Evolutionary conservation across 768 basidiomycete species (phyloP), one percentile per base, ranked within the genome.

Genomic region (Lactarius indigo): DNA sequence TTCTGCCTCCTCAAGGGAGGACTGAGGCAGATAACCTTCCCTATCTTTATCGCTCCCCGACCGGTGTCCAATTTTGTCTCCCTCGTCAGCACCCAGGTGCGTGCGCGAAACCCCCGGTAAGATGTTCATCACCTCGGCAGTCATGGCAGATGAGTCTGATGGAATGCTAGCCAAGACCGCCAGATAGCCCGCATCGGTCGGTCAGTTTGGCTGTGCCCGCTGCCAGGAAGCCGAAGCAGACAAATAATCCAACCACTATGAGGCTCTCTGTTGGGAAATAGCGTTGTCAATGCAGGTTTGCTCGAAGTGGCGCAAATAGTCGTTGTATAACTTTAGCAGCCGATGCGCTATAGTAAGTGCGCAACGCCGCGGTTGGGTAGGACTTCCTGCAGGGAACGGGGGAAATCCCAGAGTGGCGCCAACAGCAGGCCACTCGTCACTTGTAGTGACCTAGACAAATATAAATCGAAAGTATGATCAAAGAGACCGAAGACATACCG

Each of bases 341-440:
- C 58, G 61, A 23, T 55, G 57, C 23, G 61, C 61, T 37, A 63
- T 31, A 5, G 17, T 23, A 10, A 62, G 66, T 7, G 23, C 61
- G n/a, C 66, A 67, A 7, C 61, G 47, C 39, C 37, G 1, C 28
- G 39, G 61, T 33, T 63, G 57, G 47, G 57, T 20, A 33, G 7
- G 30, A 54, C 55, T 62, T 13, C 39, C 61, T 20, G n/a, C 12
- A n/a, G 26, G 1, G 15, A 59, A 30, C 26, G 31, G 8, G 10
- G 62, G 57, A 26, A 67, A 63, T 18, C 66, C 62, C 10, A 64
- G 9, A 44, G 57, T 26, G 1, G 41, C 52, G 1, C 62, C 66
- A 9, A 67, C 55, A 18, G n/a, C 8, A 17, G 66, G 62, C 66
- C 66, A 67, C 26, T 67, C 66, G 2, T 64, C 41, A 13, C 37